These are phyloP conservation scores for Fusarium praegraminearum DNA, from an alignment of 2,329 filamentous ascomycete genomes.

Conservation along the genomic window DNA sequence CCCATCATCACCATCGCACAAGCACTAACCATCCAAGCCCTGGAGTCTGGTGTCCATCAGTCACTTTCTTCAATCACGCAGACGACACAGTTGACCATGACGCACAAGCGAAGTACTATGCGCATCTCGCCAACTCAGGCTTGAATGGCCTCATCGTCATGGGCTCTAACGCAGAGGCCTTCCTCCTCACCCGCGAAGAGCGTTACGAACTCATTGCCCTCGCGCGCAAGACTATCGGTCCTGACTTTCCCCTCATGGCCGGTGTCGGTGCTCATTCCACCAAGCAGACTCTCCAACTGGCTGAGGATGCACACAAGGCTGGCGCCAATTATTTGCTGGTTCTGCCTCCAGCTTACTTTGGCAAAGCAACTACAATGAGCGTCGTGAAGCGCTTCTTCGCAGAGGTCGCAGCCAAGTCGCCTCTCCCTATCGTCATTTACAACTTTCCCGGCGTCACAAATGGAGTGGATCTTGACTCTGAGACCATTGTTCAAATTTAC, in stretches of 20 bases:
- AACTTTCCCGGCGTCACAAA: conserved; percentile 78
- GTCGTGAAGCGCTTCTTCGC: conserved; percentile 71
- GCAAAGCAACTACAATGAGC: conserved; percentile 68
- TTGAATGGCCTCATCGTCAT: conserved; percentile 65
- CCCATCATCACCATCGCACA: neutral
- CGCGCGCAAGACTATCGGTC: conserved; percentile 81
- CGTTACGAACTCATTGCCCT: conserved; percentile 66
- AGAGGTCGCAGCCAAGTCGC: conserved; percentile 64
- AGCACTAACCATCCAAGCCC: neutral
- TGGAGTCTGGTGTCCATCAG: conserved; percentile 62
- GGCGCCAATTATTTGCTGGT: conserved; percentile 72
- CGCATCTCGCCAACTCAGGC: conserved; percentile 62
- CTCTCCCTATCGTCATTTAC: conserved; percentile 72
- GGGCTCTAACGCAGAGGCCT: conserved; percentile 68
- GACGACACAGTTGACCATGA: conserved; percentile 62
- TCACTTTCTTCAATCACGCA: conserved; percentile 65
- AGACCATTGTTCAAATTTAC: conserved; percentile 59
- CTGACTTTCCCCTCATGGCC: conserved; percentile 87
- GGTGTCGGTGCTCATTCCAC: conserved; percentile 74
- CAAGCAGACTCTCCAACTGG: conserved; percentile 70
- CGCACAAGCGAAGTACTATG: conserved; percentile 63
- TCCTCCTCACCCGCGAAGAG: conserved; percentile 70
- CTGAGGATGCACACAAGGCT: conserved; percentile 68
- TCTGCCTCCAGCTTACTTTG: conserved; percentile 74
- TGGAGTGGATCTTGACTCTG: conserved; percentile 75